Percentiles rank a stretch among this genome's conserved stretches.
phyloP scores from a whole-genome alignment of 768 basidiomycete genomes.

The Epithele typhae region DNA sequence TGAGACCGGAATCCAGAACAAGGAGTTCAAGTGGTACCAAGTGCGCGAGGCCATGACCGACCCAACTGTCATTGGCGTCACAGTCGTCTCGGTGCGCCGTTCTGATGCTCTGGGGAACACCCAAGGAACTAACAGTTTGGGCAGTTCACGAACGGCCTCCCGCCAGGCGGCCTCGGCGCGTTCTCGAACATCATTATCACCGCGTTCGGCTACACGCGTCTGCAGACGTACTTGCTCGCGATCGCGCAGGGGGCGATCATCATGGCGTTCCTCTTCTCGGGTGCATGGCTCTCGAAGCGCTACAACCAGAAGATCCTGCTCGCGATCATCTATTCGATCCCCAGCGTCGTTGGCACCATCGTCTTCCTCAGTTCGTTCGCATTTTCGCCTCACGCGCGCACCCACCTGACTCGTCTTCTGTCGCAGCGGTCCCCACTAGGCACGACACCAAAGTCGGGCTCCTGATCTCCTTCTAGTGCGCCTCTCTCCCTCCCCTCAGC shows the following conservation, averaged over 20 bases:
- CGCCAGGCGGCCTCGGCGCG: constrained; percentile 39
- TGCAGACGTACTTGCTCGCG: constrained; percentile 41
- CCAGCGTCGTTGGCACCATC: constrained; percentile 46
- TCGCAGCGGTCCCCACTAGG: constrained; percentile 34
- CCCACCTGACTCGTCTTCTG: too few species aligned
- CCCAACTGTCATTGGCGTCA: constrained; percentile 42
- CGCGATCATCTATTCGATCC: constrained; percentile 41
- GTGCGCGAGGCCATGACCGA: constrained; percentile 39
- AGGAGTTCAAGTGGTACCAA: constrained; percentile 36
- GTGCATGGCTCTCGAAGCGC: constrained; percentile 37
- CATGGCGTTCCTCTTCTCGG: constrained; percentile 40
- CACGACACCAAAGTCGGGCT: constrained; percentile 40
- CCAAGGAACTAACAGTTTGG: too few species aligned
- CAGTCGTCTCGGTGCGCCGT: constrained; percentile 40
- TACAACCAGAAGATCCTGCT: constrained; percentile 43
- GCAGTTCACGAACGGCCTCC: background rate
- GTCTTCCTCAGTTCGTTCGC: constrained; percentile 34
- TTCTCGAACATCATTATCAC: constrained; percentile 52
- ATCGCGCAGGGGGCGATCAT: constrained; percentile 31
- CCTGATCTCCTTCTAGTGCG: constrained; percentile 46
- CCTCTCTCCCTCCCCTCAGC: constrained; percentile 4
- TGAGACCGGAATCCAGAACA: constrained; percentile 49
- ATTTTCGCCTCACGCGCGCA: too few species aligned
- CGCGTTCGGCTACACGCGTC: constrained; percentile 42
- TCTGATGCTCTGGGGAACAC: background rate